These are phyloP conservation scores for Pontederia crassipes DNA, from an alignment of 176 grass and related monocot species.

Conservation along the genomic window DNA sequence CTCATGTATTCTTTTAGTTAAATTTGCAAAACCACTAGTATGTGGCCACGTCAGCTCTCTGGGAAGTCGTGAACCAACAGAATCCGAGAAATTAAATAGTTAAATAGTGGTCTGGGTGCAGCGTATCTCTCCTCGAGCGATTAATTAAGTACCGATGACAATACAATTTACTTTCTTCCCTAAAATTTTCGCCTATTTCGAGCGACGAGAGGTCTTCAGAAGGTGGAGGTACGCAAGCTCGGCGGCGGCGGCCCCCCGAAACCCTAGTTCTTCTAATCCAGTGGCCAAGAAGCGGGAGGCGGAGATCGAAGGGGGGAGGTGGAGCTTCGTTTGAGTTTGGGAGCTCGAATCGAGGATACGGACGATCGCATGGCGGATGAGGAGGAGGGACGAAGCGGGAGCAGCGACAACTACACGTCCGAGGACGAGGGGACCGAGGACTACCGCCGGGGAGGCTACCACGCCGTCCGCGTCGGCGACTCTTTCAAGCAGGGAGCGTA, in stretches of 20 bases:
- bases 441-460: constrained; percentile 94
- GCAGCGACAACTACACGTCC: constrained; percentile 71
- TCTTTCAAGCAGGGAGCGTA: constrained; percentile 89
- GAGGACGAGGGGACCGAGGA: constrained; percentile 97
- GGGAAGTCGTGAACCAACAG: too few species aligned
- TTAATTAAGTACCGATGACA: too few species aligned
- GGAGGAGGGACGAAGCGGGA: constrained; percentile 43
- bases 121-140: too few species aligned
- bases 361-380: constrained; percentile 25
- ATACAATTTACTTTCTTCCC: too few species aligned
- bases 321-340: constrained; percentile 14
- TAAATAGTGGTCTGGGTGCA: too few species aligned
- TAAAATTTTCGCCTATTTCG: too few species aligned
- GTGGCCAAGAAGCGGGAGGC: constrained; percentile 22
- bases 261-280: background rate
- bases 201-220: too few species aligned
- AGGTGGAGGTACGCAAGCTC: too few species aligned
- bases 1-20: background rate
- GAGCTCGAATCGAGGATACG: background rate
- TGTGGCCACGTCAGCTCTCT: too few species aligned
- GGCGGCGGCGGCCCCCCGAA: too few species aligned
- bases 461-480: constrained; percentile 76
- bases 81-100: too few species aligned
- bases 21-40: background rate
- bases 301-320: constrained; percentile 24